Base-by-base conservation (phyloP, 108 stramenopile species). In the Fistulifera solaris region DNA sequence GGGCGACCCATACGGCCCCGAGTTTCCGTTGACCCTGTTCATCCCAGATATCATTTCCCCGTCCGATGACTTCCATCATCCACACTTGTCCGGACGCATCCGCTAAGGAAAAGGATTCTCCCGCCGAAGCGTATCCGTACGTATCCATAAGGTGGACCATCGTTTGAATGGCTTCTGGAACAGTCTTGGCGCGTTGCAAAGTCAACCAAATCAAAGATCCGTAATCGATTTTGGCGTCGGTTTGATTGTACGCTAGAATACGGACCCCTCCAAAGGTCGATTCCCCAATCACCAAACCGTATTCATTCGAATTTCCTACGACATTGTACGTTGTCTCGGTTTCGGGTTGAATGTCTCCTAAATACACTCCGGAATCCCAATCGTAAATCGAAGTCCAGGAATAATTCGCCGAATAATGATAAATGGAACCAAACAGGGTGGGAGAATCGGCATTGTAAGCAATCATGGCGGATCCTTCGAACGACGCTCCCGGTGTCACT, bases 1-100 rank as follows among this genome's bases (percentile, higher is more conserved):
- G 52, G 8, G 86, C 86, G 13, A 80, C 86, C 85, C 85, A 87
- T 11, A 87, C 85, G 51, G 78, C 74, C 10, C 85, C 85, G 7
- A 47, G 38, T 45, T 63, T 63, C 8, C 31, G 31, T 35, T 35
- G 3, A 6, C 31, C 31, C 3, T 35, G 31, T 8, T 6, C 31
- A 35, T n/a, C n/a, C 10, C 56, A 53, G 21, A 68, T 67, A 18
- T 57, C 47, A 18, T 49, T 38, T 11, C 86, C 86, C 44, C 72
- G 46, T 27, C 80, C 78, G 35, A 83, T 83, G 18, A 87, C 71
- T 58, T 87, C 86, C 76, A 82, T 77, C 43, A 83, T 78, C 86
- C 86, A 87, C 1, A 79, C 86, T 65, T 87, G 78, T 2, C 77
- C 72, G 8, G 68, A 57, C 11, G 48, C 35, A 61, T 87, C 86